Evolutionary conservation across 805 yeast genomes (phyloP).

Genomic region (Spathaspora girioi): DNA sequence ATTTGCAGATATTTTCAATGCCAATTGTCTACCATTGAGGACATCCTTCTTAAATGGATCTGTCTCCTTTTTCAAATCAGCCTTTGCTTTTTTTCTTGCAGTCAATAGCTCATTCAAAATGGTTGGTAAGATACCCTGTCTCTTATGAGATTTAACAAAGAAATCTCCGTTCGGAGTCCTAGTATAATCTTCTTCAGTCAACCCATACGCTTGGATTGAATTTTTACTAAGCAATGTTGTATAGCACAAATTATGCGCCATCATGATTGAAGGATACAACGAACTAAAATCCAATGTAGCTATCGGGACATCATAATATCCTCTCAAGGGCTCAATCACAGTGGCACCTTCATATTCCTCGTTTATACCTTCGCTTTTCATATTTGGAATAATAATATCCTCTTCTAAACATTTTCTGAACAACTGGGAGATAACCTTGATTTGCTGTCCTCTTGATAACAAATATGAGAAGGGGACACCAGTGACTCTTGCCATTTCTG

Average conservation of each 20-base stretch:
- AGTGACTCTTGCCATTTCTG: slow-evolving; percentile 99
- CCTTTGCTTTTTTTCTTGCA: slow-evolving; percentile 92
- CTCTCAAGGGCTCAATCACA: slow-evolving; percentile 93
- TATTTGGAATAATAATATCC: slow-evolving; percentile 86
- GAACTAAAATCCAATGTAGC: slow-evolving; percentile 98
- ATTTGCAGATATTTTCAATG: slow-evolving; percentile 93
- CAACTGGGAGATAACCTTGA: slow-evolving; percentile 92
- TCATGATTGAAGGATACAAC: slow-evolving; percentile 96
- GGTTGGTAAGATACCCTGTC: slow-evolving; percentile 89
- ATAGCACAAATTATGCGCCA: slow-evolving; percentile 97
- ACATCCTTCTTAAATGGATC: slow-evolving; percentile 95
- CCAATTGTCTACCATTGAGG: slow-evolving; percentile 94
- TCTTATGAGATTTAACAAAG: slow-evolving; percentile 65
- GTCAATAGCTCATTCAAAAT: slow-evolving; percentile 81
- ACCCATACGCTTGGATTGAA: slow-evolving; percentile 59
- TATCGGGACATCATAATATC: slow-evolving; percentile 94
- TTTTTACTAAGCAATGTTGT: slow-evolving; percentile 76
- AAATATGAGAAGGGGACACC: slow-evolving; percentile 96
- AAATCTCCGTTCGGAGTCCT: slow-evolving; percentile 89
- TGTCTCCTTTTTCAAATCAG: slow-evolving; percentile 84
- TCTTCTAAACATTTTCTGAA: slow-evolving; percentile 88
- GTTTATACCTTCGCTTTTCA: slow-evolving; percentile 72
- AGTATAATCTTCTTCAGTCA: slow-evolving; percentile 75
- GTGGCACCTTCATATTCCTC: slow-evolving; percentile 99
- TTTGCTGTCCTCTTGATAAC: slow-evolving; percentile 92